phyloP scores from a whole-genome alignment of 495 filamentous ascomycete species.

The Staphylotrichum longicolle region DNA sequence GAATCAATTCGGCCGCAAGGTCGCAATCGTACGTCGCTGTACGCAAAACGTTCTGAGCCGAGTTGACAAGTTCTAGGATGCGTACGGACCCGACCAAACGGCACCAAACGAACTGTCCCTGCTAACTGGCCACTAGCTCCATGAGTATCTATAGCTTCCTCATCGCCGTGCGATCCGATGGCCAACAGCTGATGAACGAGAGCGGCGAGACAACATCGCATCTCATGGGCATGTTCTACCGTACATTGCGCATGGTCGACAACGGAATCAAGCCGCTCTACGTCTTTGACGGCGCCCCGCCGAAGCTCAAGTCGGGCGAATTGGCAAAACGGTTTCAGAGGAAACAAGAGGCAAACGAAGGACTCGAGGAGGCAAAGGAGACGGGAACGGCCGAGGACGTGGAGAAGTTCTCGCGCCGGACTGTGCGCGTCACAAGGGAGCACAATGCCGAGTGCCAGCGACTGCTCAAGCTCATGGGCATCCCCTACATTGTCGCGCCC shows the following conservation, averaged over 20 bases:
- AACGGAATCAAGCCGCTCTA: conserved; percentile 98
- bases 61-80: conserved; percentile 61
- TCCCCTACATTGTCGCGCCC: conserved; percentile 91
- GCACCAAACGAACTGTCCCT: background rate
- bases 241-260: conserved; percentile 94
- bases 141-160: conserved; percentile 99
- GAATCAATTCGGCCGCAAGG: conserved; percentile 94
- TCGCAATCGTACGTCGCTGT: conserved; percentile 74
- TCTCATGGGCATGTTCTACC: conserved; percentile 99
- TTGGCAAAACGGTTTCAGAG: conserved; percentile 89
- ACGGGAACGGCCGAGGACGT: conserved; percentile 95
- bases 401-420: conserved; percentile 94
- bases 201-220: conserved; percentile 95
- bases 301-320: conserved; percentile 95
- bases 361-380: conserved; percentile 92
- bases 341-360: conserved; percentile 83
- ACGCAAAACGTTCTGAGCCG: background rate
- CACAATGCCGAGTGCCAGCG: conserved; percentile 94
- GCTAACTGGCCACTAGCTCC: conserved; percentile 54
- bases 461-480: conserved; percentile 88
- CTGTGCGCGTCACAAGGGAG: conserved; percentile 91
- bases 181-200: conserved; percentile 92
- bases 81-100: conserved; percentile 54
- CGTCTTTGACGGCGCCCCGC: conserved; percentile 95
- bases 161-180: conserved; percentile 92